These are phyloP conservation scores for Ustilaginoidea virens DNA, from an alignment of 2,329 filamentous ascomycete genomes.

Conservation along the genomic window DNA sequence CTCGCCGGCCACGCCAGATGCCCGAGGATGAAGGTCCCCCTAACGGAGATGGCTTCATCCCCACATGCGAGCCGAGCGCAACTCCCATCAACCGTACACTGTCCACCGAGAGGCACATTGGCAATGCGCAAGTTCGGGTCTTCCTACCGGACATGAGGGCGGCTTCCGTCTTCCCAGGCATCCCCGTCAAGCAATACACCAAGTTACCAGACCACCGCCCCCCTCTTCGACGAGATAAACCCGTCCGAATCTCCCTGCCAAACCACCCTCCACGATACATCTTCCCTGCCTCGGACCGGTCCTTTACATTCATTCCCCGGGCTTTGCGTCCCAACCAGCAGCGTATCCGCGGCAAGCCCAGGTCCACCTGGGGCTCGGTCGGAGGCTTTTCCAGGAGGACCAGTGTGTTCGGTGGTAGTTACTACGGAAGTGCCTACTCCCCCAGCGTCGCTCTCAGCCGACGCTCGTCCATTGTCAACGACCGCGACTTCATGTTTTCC, in stretches of 20 bases:
- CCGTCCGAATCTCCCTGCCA: constrained; percentile 83
- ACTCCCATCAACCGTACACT: constrained; percentile 59
- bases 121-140: constrained; percentile 73
- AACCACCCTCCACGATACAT: constrained; percentile 70
- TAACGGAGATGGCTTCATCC: constrained; percentile 39
- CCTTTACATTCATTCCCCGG: constrained; percentile 95
- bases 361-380: constrained; percentile 53
- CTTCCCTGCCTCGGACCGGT: constrained; percentile 76
- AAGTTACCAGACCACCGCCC: constrained; percentile 89
- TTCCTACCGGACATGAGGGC: constrained; percentile 61
- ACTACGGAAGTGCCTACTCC: constrained; percentile 64
- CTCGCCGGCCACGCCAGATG: constrained; percentile 26
- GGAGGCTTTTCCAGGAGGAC: constrained; percentile 60
- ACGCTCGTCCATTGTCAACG: constrained; percentile 59
- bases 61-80: constrained; percentile 41
- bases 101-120: constrained; percentile 70
- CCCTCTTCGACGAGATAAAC: constrained; percentile 87
- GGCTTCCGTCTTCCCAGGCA: constrained; percentile 54
- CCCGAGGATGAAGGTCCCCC: constrained; percentile 31
- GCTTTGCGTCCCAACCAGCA: constrained; percentile 89
- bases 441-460: constrained; percentile 81
- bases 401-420: constrained; percentile 61
- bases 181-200: constrained; percentile 80
- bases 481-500: constrained; percentile 61
- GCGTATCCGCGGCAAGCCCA: constrained; percentile 52